Evolutionary conservation across 768 basidiomycete species (phyloP).

Genomic region (Boletus speciosus): DNA sequence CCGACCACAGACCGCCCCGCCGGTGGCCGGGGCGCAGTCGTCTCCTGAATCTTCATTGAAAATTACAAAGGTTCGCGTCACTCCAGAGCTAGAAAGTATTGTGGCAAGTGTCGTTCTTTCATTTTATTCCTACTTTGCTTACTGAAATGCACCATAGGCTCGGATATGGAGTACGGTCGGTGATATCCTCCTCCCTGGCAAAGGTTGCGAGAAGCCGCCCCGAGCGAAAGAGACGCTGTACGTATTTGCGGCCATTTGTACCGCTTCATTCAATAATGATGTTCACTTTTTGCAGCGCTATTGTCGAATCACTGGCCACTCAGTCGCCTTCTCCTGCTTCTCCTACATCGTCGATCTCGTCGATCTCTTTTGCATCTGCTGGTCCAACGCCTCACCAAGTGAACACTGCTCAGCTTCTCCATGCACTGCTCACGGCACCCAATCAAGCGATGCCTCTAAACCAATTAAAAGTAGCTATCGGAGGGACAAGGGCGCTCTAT

Average conservation of each 20-base stretch:
- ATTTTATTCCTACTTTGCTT: background rate
- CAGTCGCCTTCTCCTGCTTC: conserved; percentile 52
- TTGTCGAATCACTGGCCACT: conserved; percentile 53
- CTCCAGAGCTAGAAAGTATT: conserved; percentile 60
- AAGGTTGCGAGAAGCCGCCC: conserved; percentile 42
- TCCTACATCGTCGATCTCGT: conserved; percentile 56
- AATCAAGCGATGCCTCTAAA: conserved; percentile 57
- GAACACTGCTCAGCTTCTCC: conserved; percentile 63
- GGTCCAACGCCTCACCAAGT: conserved; percentile 64
- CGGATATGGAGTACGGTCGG: conserved; percentile 69
- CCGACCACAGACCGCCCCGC: conserved; percentile 3
- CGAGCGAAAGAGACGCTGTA: conserved; percentile 63
- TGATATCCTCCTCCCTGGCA: conserved; percentile 59
- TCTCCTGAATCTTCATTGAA: conserved; percentile 18
- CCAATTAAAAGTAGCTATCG: conserved; percentile 57
- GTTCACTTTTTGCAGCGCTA: conserved; percentile 37
- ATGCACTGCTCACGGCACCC: conserved; percentile 53
- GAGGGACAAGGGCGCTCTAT: conserved; percentile 63
- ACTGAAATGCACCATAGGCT: conserved; percentile 35
- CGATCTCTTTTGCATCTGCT: conserved; percentile 34
- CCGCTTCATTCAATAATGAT: background rate
- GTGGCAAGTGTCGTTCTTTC: conserved; percentile 41
- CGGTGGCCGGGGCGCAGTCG: background rate
- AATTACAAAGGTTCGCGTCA: conserved; percentile 47
- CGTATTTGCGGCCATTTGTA: conserved; percentile 17